A percentile compares a stretch with the other conserved stretches of the same genome.
phyloP scores from a whole-genome alignment of 306 rosid genomes.

The Astragalus glycyphyllos region DNA sequence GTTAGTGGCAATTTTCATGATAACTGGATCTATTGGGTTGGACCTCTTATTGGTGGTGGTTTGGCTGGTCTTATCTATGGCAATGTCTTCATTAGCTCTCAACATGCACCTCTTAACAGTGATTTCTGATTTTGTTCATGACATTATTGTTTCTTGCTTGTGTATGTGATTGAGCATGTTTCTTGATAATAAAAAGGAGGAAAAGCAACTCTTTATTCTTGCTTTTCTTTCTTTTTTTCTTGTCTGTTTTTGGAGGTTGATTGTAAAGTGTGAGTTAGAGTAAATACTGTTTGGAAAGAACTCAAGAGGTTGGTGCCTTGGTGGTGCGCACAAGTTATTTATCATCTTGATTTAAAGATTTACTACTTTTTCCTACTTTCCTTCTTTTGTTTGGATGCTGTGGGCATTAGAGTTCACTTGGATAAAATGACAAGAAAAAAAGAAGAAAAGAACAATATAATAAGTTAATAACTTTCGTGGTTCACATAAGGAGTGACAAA shows the following conservation, averaged over 20 bases:
- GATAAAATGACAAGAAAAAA: too few relatives aligned
- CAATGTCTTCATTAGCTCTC: constrained; percentile 61
- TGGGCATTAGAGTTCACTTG: too few relatives aligned
- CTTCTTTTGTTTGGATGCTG: neutral
- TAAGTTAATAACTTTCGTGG: too few relatives aligned
- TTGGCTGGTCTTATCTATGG: constrained; percentile 85
- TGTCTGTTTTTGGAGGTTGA: constrained; percentile 15
- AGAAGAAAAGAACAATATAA: too few relatives aligned
- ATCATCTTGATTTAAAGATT: neutral
- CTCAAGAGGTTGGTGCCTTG: constrained; percentile 43
- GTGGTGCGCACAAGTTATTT: constrained; percentile 34
- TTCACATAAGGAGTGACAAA: too few relatives aligned
- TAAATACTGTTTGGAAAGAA: constrained; percentile 40
- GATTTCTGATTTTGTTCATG: constrained; percentile 42
- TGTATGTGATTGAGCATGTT: constrained; percentile 23
- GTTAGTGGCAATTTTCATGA: constrained; percentile 78
- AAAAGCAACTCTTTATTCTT: constrained; percentile 3
- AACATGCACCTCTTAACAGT: constrained; percentile 63
- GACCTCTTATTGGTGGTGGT: constrained; percentile 87
- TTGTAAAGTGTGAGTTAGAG: constrained; percentile 44
- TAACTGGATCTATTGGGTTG: constrained; percentile 93
- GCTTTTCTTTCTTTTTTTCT: constrained; percentile 22
- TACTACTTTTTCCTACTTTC: constrained; percentile 1
- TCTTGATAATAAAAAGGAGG: constrained; percentile 39
- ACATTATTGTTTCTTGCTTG: neutral